Base-by-base conservation (phyloP, 306 rosid genomes). In the Fragaria vesca region DNA sequence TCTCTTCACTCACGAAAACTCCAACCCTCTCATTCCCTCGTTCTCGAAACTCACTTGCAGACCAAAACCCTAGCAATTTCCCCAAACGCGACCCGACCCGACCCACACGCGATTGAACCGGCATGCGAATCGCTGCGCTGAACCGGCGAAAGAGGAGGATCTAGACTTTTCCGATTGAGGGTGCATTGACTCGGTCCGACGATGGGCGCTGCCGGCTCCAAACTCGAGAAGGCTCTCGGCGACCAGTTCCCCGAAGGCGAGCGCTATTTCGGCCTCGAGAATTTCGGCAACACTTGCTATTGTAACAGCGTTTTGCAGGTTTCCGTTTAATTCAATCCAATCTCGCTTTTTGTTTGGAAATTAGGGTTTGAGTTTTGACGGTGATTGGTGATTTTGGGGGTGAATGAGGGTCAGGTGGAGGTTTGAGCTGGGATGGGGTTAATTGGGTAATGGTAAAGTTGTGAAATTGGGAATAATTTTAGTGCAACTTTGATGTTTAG, bases 161-260 rank as follows among this genome's bases (percentile, higher is more conserved):
- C 91, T 88, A 50, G 86, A 85, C 81, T 78, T 57, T 12, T 62
- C 38, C 71, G n/a, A 45, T 73, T 69, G 60, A 60, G 26, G 66
- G 58, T 58, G 66, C 68, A 67, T 86, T 81, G 66, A 86, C 83
- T 66, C 79, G 80, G 75, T 71, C 78, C 75, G 15, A 57, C 46
- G 24, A 93, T 96, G 99, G 99, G 99, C 87, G 97, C 96, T 69
- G 90, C 98, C 65, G 99, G 99, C 80, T 96, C 99, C 45, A 96
- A 96, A 87, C 98, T 96, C 65, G 99, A 93, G 90, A 96, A 91
- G 83, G 99, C 98, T 85, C 98, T 96, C 5, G 99, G 99, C 9
- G 99, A 96, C 78, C 99, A 96, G 86, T 96, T 93, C 63, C 99
- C 98, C 5, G 99, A 93, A 90, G 99, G 99, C 87, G 99, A 96